phyloP scores from a whole-genome alignment of 2,329 filamentous ascomycete genomes.

The Aureobasidium sp. region DNA sequence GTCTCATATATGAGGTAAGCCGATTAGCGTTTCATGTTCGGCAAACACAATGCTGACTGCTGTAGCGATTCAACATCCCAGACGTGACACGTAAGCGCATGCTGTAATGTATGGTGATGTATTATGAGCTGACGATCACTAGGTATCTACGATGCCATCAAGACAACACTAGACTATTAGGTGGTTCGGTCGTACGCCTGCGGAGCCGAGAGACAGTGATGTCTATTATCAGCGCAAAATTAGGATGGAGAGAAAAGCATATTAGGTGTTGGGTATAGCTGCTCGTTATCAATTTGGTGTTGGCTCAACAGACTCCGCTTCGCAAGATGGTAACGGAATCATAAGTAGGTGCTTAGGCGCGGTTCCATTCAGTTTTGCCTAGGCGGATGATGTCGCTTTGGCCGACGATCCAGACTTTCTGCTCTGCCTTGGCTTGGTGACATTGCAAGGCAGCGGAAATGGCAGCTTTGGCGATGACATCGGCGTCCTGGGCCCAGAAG shows the following conservation, averaged over 20 bases:
- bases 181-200: not conserved
- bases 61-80: slow-evolving; percentile 54
- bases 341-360: not conserved
- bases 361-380: slow-evolving; percentile 49
- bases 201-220: no score
- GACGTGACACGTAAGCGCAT: slow-evolving; percentile 75
- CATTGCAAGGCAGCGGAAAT: slow-evolving; percentile 51
- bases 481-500: slow-evolving; percentile 63
- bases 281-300: not conserved
- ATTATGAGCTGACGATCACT: not conserved
- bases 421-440: slow-evolving; percentile 46
- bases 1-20: slow-evolving; percentile 61
- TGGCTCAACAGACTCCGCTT: not conserved
- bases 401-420: slow-evolving; percentile 57
- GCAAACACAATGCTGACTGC: not conserved
- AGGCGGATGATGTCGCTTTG: slow-evolving; percentile 58
- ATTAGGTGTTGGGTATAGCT: not conserved
- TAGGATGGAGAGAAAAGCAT: not conserved
- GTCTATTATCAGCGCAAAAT: not conserved
- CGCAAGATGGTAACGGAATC: not conserved
- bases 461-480: slow-evolving; percentile 63
- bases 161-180: slow-evolving; percentile 40
- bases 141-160: slow-evolving; percentile 46
- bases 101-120: not conserved
- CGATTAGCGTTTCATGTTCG: not conserved